Base-by-base conservation (phyloP, 164 flowering plant species). In the Nymphaea thermarum region DNA sequence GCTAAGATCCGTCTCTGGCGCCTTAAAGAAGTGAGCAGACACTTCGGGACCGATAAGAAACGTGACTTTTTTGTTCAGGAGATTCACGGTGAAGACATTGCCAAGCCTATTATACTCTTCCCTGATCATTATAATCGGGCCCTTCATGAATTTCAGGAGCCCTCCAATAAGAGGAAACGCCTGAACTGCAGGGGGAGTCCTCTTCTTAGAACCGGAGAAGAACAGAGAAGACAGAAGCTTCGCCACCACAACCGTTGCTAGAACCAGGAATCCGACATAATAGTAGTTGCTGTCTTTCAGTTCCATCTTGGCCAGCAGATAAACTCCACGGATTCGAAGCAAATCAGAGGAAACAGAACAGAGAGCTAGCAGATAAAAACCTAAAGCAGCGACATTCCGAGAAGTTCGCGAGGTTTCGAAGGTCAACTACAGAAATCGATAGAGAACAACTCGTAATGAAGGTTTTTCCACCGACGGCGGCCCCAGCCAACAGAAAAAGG, bases 1-100 rank as follows among this genome's bases (percentile, higher is more conserved):
- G 75, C 98, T 89, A 16, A 91, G 89, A 74, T 91, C 98, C 42
- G 83, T 68, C 65, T 91, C 98, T 0, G 85, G 15, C 3, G 98
- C 98, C 77, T 91, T 91, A 70, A 89, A 91, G 85, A 89, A 91
- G 71, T 89, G 96, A 0, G 94, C 88, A 0, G 98, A 91, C 16
- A 91, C 98, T 41, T 75, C 74, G 42, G 74, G 77, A 60, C 77
- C 77, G 47, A 74, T 86, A 61, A 89, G 77, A 78, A 91, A 91
- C 2, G 93, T 91, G 63, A 88, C 83, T 5, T 87, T 87, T 83
- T 86, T 85, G 72, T 85, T 73, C 47, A 83, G 25, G 64, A 91
- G 59, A 62, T 79, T 85, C 67, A 91, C 42, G 0, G 96, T 85
- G 76, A 89, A 91, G 1, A 89, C 96, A 71, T 88, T 82, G 4